Evolutionary conservation across 2,329 filamentous ascomycete species (phyloP), one percentile per base, ranked within the genome.

Genomic region (Capronia americana): DNA sequence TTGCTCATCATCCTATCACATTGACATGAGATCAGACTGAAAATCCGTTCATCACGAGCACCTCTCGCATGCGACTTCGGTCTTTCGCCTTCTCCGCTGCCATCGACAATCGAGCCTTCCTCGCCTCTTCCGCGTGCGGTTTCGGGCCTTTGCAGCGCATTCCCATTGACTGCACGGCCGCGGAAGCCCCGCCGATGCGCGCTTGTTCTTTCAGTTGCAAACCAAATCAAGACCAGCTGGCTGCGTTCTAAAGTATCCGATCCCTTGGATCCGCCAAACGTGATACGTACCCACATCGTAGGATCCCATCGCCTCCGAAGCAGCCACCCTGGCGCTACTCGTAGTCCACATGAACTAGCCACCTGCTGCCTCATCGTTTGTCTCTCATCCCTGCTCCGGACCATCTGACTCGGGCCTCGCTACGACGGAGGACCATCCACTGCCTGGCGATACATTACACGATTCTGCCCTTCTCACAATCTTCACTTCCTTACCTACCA

Each of bases 371-470:
- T 63, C 50, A 55, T 62, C 50, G 44, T 61, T 41, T 32, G 46
- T 53, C 34, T 26, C 53, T 51, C 34, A 41, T 28, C 58, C 58
- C 30, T 51, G 44, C 28, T 61, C 32, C 30, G 24, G 58, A 24
- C 58, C 58, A 61, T 53, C 58, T 61, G 58, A 61, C 58, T 61
- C 38, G 58, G 30, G 32, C 23, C 48, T 61, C 28, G 57, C 57
- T 59, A 50, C 57, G 14, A 50, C 57, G 10, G 23, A 28, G 23
- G 12, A 53, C 48, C 48, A 14, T 28, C 48, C 26, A 34, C 53
- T 55, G 53, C 53, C 58, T 26, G 58, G 28, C 58, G 51, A 46
- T 61, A 61, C 58, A 61, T 61, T 61, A 61, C 46, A 53, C 46
- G 44, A 14, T n/a, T 53, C 58, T 53, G 48, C 46, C 26, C 50